Evolutionary conservation across 768 basidiomycete genomes (phyloP).

Genomic region (Psilocybe azurescens): DNA sequence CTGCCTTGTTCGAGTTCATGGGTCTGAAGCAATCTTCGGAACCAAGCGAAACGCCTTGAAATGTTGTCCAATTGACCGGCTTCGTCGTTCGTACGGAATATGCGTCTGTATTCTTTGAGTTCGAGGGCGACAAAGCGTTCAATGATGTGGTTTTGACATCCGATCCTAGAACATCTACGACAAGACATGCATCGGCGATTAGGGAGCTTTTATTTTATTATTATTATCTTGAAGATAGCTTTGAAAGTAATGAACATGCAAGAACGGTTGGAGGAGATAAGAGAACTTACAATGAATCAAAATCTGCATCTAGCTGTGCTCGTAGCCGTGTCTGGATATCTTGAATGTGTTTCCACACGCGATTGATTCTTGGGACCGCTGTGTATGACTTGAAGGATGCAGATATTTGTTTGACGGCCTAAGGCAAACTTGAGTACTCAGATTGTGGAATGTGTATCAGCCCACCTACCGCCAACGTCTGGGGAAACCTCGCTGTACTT

Average conservation of each 20-base stretch:
- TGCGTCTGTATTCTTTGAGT: conserved; percentile 93
- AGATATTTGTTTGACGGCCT: conserved; percentile 91
- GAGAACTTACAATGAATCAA: conserved; percentile 84
- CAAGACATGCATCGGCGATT: conserved; percentile 85
- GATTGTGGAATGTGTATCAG: too few species aligned
- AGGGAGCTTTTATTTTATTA: conserved; percentile 67
- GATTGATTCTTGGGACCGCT: conserved; percentile 75
- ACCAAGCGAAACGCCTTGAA: conserved; percentile 94
- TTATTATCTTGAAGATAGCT: conserved; percentile 84
- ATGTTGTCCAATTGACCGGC: conserved; percentile 97
- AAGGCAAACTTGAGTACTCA: conserved; percentile 2
- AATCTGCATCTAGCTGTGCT: conserved; percentile 83
- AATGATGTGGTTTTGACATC: conserved; percentile 85
- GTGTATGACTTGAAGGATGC: conserved; percentile 80
- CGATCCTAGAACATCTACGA: conserved; percentile 85
- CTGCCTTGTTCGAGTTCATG: conserved; percentile 88
- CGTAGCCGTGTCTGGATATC: conserved; percentile 86
- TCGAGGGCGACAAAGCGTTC: conserved; percentile 91
- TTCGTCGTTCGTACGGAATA: conserved; percentile 93
- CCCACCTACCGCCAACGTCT: conserved; percentile 69
- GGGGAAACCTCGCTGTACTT: conserved; percentile 84
- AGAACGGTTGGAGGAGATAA: neutral
- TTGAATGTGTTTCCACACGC: conserved; percentile 80
- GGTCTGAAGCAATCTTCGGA: conserved; percentile 79
- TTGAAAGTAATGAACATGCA: conserved; percentile 1